Evolutionary conservation across 139 green algal genomes (phyloP), one percentile per base, ranked within the genome.

Genomic region (Chlamydomonas asymmetrica): DNA sequence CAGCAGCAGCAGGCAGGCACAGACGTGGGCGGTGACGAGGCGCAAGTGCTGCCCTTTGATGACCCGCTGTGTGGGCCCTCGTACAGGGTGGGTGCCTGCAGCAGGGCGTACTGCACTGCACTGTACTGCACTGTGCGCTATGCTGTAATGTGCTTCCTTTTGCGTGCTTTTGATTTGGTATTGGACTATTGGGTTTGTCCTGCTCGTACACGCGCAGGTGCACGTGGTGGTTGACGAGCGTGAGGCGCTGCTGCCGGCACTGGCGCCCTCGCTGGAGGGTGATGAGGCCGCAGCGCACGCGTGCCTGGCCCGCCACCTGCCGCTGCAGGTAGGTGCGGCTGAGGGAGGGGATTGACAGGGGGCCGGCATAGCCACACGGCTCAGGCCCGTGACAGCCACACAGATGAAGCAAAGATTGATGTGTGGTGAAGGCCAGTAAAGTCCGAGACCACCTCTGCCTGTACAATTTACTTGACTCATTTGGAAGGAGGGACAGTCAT

Each of bases 261-360:
- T 81, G 57, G 67, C 72, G 27, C 75, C 75, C 37, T 81, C 75
- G 9, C 35, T 60, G 32, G 71, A 73, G 37, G 78, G 71, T 1
- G 78, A 84, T 48, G 57, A 69, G 41, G 62, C 48, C 5, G 79
- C 71, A 25, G 59, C 72, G 16, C 35, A 50, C 34, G 52, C 27
- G 29, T 72, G 72, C 9, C 27, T 49, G 37, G 34, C 73, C 59
- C 52, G 63, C 22, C 66, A 77, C 7, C 34, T 72, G 48, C 68
- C 68, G 1, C 40, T 66, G 50, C 49, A 75, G 68, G 68, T 75
- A 16, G 6, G 6, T 10, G 41, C 50, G 63, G 34, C 5, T 69
- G 37, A 10, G 38, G n/a, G n/a, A n/a, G n/a, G n/a, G n/a, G n/a
- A n/a, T n/a, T n/a, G n/a, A n/a, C n/a, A n/a, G n/a, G n/a, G n/a